phyloP scores from a whole-genome alignment of 805 yeast species.

The Zygosaccharomyces bailii region DNA sequence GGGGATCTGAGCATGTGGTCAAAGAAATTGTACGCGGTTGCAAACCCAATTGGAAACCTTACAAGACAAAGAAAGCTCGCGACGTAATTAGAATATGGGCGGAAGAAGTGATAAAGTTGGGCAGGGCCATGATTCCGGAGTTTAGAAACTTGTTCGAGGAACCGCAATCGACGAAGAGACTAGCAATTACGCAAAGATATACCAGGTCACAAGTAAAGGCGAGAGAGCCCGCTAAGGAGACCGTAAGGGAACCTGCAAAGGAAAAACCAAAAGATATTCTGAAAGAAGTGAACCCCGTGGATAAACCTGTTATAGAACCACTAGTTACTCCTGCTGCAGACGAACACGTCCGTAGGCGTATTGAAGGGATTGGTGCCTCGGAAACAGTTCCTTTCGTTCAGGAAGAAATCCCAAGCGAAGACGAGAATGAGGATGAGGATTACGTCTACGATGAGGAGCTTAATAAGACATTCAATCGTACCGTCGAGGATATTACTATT shows the following conservation, averaged over 20 bases:
- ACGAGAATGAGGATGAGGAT: slow-evolving; percentile 37
- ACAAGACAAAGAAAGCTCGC: slow-evolving; percentile 46
- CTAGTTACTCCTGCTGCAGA: no score
- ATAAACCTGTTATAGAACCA: neutral
- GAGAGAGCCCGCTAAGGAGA: neutral
- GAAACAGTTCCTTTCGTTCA: slow-evolving; percentile 31
- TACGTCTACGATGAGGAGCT: slow-evolving; percentile 37
- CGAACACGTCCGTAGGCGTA: slow-evolving; percentile 14
- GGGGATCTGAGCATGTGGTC: slow-evolving; percentile 62
- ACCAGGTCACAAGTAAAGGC: slow-evolving; percentile 5
- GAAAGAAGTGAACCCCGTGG: no score
- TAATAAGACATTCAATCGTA: slow-evolving; percentile 37
- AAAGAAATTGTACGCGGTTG: slow-evolving; percentile 68
- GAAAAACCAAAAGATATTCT: no score
- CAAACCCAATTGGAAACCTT: slow-evolving; percentile 59
- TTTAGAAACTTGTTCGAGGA: slow-evolving; percentile 27
- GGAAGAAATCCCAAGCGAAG: slow-evolving; percentile 33
- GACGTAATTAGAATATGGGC: slow-evolving; percentile 59
- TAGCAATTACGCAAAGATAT: neutral
- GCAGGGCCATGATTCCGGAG: slow-evolving; percentile 59
- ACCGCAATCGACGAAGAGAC: neutral
- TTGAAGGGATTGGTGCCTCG: slow-evolving; percentile 15
- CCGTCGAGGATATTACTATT: slow-evolving; percentile 39
- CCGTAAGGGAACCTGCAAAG: slow-evolving; percentile 2
- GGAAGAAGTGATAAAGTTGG: slow-evolving; percentile 58